phyloP scores from a whole-genome alignment of 495 filamentous ascomycete genomes.

The Podospora anserina region DNA sequence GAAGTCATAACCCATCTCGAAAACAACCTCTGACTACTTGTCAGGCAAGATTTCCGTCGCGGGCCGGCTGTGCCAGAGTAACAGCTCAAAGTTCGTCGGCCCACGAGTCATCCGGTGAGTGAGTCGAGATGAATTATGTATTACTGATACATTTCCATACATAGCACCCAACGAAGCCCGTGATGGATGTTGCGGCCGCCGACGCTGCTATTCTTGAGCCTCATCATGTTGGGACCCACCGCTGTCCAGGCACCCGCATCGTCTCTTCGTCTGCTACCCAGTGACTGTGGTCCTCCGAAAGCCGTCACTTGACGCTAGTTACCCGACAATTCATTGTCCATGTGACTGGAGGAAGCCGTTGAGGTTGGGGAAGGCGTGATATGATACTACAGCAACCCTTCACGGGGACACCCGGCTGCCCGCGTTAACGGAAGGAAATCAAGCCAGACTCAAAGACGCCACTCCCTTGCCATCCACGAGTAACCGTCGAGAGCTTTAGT shows the following conservation, averaged over 20 bases:
- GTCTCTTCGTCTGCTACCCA: neutral
- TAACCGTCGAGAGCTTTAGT: neutral
- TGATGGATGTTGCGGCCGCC: slow-evolving; percentile 1
- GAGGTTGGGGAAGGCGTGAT: neutral
- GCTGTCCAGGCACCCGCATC: neutral
- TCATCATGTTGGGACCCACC: neutral
- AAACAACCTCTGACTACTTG: neutral
- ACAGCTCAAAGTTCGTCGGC: neutral
- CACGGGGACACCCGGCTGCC: neutral
- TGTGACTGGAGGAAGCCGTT: slow-evolving; percentile 8
- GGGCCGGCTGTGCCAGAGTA: neutral
- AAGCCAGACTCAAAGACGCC: neutral
- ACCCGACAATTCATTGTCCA: neutral
- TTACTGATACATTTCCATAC: neutral
- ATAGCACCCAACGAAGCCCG: neutral
- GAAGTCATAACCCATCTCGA: neutral
- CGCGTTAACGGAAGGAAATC: neutral
- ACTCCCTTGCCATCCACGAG: neutral
- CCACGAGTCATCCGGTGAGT: neutral
- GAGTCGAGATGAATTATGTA: neutral
- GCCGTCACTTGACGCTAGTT: slow-evolving; percentile 7
- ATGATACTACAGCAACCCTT: neutral
- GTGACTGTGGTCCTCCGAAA: neutral
- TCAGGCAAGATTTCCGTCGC: neutral
- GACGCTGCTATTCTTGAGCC: neutral